Evolutionary conservation across 768 basidiomycete species (phyloP).

Genomic region (Xerocomellus intermedius): DNA sequence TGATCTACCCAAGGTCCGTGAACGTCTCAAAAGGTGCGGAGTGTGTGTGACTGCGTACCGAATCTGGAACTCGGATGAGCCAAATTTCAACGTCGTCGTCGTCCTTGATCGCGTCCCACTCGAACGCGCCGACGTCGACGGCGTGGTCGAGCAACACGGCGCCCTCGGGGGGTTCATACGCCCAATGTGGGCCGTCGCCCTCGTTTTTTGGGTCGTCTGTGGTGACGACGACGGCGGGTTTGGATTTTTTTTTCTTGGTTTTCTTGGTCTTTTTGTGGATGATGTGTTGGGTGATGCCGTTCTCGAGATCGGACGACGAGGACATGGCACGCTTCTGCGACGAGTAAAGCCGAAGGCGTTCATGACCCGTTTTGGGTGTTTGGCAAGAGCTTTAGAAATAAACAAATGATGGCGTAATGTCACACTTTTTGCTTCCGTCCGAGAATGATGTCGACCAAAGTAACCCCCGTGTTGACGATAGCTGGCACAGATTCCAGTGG

Average conservation of each 20-base stretch:
- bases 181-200: slow-evolving; percentile 55
- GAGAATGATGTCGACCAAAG: slow-evolving; percentile 4
- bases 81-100: slow-evolving; percentile 65
- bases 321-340: slow-evolving; percentile 9
- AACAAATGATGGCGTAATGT: slow-evolving; percentile 15
- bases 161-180: slow-evolving; percentile 57
- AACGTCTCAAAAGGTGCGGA: no score
- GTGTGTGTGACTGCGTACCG: slow-evolving; percentile 57
- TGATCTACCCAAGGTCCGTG: slow-evolving; percentile 43
- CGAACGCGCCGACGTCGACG: slow-evolving; percentile 50
- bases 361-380: slow-evolving; percentile 23
- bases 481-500: slow-evolving; percentile 82
- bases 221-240: not conserved
- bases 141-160: slow-evolving; percentile 46
- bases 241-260: slow-evolving; percentile 13
- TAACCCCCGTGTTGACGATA: slow-evolving; percentile 58
- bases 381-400: slow-evolving; percentile 28
- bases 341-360: not conserved
- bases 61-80: slow-evolving; percentile 67
- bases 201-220: slow-evolving; percentile 46
- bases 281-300: slow-evolving; percentile 3
- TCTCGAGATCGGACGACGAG: slow-evolving; percentile 24
- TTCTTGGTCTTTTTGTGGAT: slow-evolving; percentile 8
- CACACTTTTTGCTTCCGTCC: not conserved
- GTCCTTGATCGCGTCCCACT: slow-evolving; percentile 63